Percentiles rank a stretch among this genome's conserved stretches.
These are phyloP conservation scores for Halophytophthora polymorphica DNA, from an alignment of 352 stramenopile species.

Conservation along the genomic window DNA sequence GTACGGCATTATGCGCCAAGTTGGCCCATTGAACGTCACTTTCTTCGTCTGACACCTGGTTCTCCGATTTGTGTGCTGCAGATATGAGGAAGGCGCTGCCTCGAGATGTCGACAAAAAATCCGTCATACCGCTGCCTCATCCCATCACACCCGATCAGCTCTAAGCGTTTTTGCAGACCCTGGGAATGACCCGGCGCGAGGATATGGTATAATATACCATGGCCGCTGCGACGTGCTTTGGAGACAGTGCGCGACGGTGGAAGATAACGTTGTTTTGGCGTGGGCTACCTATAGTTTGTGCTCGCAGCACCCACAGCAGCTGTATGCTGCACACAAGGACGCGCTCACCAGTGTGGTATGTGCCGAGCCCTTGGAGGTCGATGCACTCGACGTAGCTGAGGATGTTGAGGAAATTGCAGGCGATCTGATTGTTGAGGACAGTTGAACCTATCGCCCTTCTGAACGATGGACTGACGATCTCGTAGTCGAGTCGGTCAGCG, in stretches of 20 bases:
- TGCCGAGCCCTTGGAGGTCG: too few species aligned
- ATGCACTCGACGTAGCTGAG: slow-evolving; percentile 10
- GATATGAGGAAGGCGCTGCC: slow-evolving; percentile 93
- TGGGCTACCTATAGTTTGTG: too few species aligned
- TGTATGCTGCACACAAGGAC: too few species aligned
- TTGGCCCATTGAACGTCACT: not conserved
- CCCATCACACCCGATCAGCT: slow-evolving; percentile 83
- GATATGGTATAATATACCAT: too few species aligned
- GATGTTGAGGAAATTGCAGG: slow-evolving; percentile 33
- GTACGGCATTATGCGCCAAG: slow-evolving; percentile 39
- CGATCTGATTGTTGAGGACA: slow-evolving; percentile 47
- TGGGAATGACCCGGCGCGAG: too few species aligned
- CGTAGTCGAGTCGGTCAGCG: slow-evolving; percentile 5
- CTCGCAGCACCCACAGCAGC: too few species aligned
- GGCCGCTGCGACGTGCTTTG: too few species aligned
- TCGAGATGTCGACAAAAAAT: slow-evolving; percentile 88
- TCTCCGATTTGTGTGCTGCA: slow-evolving; percentile 18
- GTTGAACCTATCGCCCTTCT: slow-evolving; percentile 20
- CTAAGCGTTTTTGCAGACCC: too few species aligned
- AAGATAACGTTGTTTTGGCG: too few species aligned
- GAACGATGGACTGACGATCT: slow-evolving; percentile 15
- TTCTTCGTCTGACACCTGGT: slow-evolving; percentile 1
- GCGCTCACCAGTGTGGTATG: too few species aligned
- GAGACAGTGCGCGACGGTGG: too few species aligned
- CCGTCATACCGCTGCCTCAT: slow-evolving; percentile 85